A percentile compares a stretch with the other conserved stretches of the same genome.
Evolutionary conservation across 106 monocot genomes (phyloP).

Genomic region (Narthecium ossifragum): DNA sequence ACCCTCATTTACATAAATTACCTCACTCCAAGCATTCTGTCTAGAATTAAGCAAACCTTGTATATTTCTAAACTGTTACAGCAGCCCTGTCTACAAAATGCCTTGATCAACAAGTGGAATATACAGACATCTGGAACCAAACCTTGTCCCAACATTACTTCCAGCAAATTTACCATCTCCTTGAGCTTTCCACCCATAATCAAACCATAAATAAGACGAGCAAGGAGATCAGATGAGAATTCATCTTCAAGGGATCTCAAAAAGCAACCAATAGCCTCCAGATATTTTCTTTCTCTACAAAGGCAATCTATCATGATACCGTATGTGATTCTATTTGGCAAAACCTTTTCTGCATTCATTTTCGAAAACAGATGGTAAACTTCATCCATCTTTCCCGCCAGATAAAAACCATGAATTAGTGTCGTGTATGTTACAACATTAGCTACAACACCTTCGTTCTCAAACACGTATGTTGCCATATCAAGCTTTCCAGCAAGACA

Average conservation of each 20-base stretch:
- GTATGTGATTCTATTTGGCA: conserved; percentile 28
- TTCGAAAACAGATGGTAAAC: conserved; percentile 20
- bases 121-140: no score
- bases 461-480: conserved; percentile 28
- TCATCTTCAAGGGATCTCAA: neutral
- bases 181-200: no score
- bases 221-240: no score
- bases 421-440: conserved; percentile 41
- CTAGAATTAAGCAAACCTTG: no score
- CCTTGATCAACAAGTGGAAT: no score
- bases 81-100: no score
- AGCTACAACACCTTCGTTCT: conserved; percentile 29
- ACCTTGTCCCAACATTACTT: no score
- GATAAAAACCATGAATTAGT: conserved; percentile 33
- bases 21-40: no score
- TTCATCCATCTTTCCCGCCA: conserved; percentile 18
- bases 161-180: no score
- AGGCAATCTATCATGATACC: conserved; percentile 39
- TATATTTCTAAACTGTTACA: no score
- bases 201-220: no score
- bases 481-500: conserved; percentile 38
- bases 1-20: no score
- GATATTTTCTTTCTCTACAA: conserved; percentile 33
- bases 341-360: conserved; percentile 23
- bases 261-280: neutral